Conservation (phyloP, 345 rosid genomes). For the Triadica sebifera region DNA sequence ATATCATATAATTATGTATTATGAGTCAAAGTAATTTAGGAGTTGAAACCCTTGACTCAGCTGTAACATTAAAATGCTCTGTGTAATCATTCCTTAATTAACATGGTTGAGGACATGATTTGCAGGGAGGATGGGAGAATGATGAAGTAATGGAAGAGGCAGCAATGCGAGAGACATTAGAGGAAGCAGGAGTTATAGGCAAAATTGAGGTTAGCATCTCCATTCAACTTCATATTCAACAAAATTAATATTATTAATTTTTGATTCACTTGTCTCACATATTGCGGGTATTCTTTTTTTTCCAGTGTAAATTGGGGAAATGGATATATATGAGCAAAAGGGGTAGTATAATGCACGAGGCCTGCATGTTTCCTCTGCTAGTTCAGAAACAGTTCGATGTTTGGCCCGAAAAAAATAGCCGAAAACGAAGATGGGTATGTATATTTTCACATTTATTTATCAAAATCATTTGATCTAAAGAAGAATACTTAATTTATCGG, state of each 20-base stretch:
- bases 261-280: neutral
- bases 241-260: neutral
- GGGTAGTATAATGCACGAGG: constrained; percentile 41
- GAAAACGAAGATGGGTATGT: constrained; percentile 54
- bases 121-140: constrained; percentile 61
- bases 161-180: constrained; percentile 48
- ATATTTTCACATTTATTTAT: neutral
- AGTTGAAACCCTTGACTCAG: too few relatives aligned
- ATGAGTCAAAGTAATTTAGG: too few relatives aligned
- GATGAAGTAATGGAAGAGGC: constrained; percentile 61
- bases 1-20: too few relatives aligned
- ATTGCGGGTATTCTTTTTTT: neutral
- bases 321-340: constrained; percentile 60
- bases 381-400: constrained; percentile 37
- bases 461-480: neutral
- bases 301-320: constrained; percentile 44
- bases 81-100: neutral
- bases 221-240: neutral
- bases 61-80: too few relatives aligned
- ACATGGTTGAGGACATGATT: neutral
- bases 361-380: constrained; percentile 54
- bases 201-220: constrained; percentile 27
- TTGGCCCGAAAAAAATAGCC: constrained; percentile 51
- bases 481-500: neutral
- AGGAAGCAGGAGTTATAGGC: constrained; percentile 67